Evolutionary conservation across 176 grass and related monocot genomes (phyloP), one percentile per base, ranked within the genome.

Genomic region (Juncus inflexus): DNA sequence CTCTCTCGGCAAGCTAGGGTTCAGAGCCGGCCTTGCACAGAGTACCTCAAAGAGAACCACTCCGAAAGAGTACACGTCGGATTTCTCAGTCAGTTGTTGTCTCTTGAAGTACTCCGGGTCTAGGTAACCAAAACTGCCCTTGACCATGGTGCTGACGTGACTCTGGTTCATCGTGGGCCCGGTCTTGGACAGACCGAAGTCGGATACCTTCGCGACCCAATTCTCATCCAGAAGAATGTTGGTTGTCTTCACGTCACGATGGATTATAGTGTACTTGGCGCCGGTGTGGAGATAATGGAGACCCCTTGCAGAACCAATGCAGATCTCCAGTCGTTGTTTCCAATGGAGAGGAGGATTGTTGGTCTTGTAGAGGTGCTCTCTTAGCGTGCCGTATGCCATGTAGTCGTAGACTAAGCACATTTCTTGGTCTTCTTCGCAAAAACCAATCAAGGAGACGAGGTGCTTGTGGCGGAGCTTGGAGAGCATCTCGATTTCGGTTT

Each of bases 401-500:
- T 83, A 85, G 76, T 95, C 90, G 13, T 95, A 95, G 1, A 95
- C 90, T 3, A 95, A 73, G 64, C 84, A 77, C 90, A 95, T 95
- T 77, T 95, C 90, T 35, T 72, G 69, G 50, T 74, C 59, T 50
- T 95, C 90, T 77, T 95, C 85, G 60, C 85, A 89, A 73, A 95
- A 95, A 56, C 90, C 90, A 67, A 95, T 95, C 68, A 95, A 77
- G 37, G 90, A 95, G 43, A 95, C 85, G 1, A 95, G 79, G 76
- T 95, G 90, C 3, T 83, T 78, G 85, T 95, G 90, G 4, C 85
- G 85, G 72, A 95, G 85, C 82, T 95, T 89, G 49, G 90, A 95
- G n/a, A 95, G 85, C 85, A 95, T 95, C 90, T 95, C 85, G 19
- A 95, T 84, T 82, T 95, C 85, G 10, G 85, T 95, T 74, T 89